Evolutionary conservation across 805 yeast genomes (phyloP).

Genomic region (Yarrowia alimentaria): DNA sequence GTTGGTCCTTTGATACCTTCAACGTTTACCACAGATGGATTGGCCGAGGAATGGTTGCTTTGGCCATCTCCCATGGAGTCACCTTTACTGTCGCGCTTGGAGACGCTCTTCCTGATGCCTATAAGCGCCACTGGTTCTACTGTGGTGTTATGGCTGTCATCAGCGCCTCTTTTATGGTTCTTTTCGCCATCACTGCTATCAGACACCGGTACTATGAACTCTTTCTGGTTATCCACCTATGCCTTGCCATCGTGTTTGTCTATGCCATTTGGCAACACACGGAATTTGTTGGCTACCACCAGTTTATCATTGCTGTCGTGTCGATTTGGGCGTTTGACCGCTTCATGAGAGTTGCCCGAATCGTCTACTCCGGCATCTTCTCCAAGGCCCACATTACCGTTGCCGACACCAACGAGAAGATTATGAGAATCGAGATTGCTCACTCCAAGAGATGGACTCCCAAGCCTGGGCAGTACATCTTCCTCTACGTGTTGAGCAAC

Average conservation of each 20-base stretch:
- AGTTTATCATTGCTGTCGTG: slow-evolving; percentile 52
- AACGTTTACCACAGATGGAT: slow-evolving; percentile 62
- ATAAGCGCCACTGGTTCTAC: slow-evolving; percentile 30
- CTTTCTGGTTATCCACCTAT: slow-evolving; percentile 58
- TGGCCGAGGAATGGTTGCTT: slow-evolving; percentile 52
- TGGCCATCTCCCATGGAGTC: slow-evolving; percentile 55
- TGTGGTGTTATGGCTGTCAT: slow-evolving; percentile 47
- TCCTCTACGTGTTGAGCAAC: slow-evolving; percentile 41
- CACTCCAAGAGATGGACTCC: slow-evolving; percentile 34
- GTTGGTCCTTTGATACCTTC: slow-evolving; percentile 62
- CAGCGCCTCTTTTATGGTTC: slow-evolving; percentile 45
- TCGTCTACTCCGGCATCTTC: slow-evolving; percentile 55
- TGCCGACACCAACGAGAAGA: slow-evolving; percentile 45
- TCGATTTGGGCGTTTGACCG: slow-evolving; percentile 74
- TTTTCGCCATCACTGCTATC: slow-evolving; percentile 52
- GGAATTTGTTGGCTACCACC: slow-evolving; percentile 44
- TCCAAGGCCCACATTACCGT: slow-evolving; percentile 41
- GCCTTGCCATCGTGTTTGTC: slow-evolving; percentile 53
- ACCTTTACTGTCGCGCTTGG: slow-evolving; percentile 51
- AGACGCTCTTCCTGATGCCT: slow-evolving; percentile 30
- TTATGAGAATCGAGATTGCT: slow-evolving; percentile 49
- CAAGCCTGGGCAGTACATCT: slow-evolving; percentile 32
- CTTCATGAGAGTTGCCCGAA: slow-evolving; percentile 52
- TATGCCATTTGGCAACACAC: slow-evolving; percentile 61
- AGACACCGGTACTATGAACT: slow-evolving; percentile 59